Evolutionary conservation across 495 filamentous ascomycete species (phyloP).

Genomic region (Penicillium antarcticum): DNA sequence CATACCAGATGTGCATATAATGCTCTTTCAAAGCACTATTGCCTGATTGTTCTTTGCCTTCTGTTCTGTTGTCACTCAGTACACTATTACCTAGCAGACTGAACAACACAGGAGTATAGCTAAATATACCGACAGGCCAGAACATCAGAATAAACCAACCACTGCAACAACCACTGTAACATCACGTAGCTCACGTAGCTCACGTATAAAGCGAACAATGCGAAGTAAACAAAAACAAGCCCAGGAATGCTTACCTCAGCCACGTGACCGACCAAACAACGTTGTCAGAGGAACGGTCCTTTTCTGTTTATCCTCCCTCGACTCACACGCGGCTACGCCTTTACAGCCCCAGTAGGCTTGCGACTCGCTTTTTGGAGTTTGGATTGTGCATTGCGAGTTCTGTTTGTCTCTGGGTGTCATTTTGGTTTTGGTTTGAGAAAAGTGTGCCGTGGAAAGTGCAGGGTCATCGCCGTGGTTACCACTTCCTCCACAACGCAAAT

Average conservation of each 20-base stretch:
- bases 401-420: slow-evolving; percentile 12
- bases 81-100: too few relatives aligned
- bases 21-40: too few relatives aligned
- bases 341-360: slow-evolving; percentile 8
- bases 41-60: too few relatives aligned
- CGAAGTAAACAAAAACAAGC: too few relatives aligned
- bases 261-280: slow-evolving; percentile 30
- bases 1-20: too few relatives aligned
- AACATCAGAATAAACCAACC: too few relatives aligned
- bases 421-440: slow-evolving; percentile 1
- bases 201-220: too few relatives aligned
- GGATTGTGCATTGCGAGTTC: slow-evolving; percentile 10
- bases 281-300: slow-evolving; percentile 31
- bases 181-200: too few relatives aligned
- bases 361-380: neutral
- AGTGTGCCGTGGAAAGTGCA: slow-evolving; percentile 11
- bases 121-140: too few relatives aligned
- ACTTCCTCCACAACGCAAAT: slow-evolving; percentile 23
- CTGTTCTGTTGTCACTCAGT: too few relatives aligned
- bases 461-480: slow-evolving; percentile 30
- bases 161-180: too few relatives aligned
- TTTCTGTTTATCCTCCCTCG: slow-evolving; percentile 30
- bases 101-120: too few relatives aligned
- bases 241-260: slow-evolving; percentile 14
- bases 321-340: slow-evolving; percentile 21